Evolutionary conservation across 176 grass and related monocot genomes (phyloP), one percentile per base, ranked within the genome.

Genomic region (Triticum monococcum): DNA sequence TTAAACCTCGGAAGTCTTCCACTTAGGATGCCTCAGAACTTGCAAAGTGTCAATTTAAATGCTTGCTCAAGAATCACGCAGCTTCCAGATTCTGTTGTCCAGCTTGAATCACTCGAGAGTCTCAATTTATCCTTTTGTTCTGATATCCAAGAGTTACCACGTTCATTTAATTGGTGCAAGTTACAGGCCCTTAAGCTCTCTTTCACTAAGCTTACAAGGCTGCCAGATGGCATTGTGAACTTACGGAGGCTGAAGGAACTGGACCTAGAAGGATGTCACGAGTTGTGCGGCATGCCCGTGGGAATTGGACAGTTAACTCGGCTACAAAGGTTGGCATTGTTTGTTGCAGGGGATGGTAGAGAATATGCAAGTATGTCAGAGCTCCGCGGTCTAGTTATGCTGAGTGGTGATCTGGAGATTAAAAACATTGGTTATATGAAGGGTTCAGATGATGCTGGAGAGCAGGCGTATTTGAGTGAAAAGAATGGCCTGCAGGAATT

Each of bases 281-380:
- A 67, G 64, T 67, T 67, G 64, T 32, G 64, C 5, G 64, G 64
- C 64, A 67, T 67, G 64, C 64, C 64, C 17, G 26, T 67, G 64
- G 64, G 64, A 17, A 67, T 32, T 17, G 28, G 64, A 67, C 12
- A 67, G 28, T 32, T 67, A 32, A 67, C 64, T 67, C 64, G 16
- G 64, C 64, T 67, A 32, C 64, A 17, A 32, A 67, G 64, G 13
- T 67, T 67, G 64, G 13, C 64, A 67, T 17, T 67, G 28, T 67
- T 67, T 67, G 25, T 67, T 67, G 64, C 26, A 6, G 64, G 64
- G 28, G 64, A 67, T 67, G 64, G 64, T 67, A 67, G 12, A 32
- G 64, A 67, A 67, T 67, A 67, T 67, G 64, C 64, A 67, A 67
- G 64, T 12, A 67, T 67, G 64, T 67, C 64, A 67, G 64, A 67